Evolutionary conservation across 306 rosid genomes (phyloP).

Genomic region (Mimosa pudica): DNA sequence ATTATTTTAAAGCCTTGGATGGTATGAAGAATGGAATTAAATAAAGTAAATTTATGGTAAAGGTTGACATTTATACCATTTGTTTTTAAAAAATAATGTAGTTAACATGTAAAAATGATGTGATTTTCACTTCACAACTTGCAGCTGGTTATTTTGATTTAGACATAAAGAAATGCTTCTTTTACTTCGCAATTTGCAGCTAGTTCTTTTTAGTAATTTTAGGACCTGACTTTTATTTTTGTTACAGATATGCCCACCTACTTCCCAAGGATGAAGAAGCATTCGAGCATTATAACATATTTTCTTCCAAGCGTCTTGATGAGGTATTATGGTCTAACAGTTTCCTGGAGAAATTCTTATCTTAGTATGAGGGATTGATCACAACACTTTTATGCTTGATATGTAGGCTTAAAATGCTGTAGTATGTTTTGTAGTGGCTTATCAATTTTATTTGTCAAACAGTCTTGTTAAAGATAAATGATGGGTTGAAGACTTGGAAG

Average conservation of each 20-base stretch:
- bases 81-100: background rate
- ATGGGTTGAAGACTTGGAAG: background rate
- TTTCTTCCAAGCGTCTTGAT: slow-evolving; percentile 86
- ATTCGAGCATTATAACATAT: slow-evolving; percentile 76
- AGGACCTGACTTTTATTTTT: slow-evolving; percentile 26
- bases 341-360: slow-evolving; percentile 13
- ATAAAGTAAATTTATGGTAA: background rate
- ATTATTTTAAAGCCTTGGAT: background rate
- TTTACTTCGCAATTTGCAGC: slow-evolving; percentile 18
- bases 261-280: slow-evolving; percentile 92
- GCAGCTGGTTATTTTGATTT: slow-evolving; percentile 15
- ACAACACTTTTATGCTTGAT: background rate
- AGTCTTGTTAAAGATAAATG: background rate
- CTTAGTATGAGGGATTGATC: background rate
- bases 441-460: background rate
- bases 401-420: background rate
- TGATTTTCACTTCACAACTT: slow-evolving; percentile 5
- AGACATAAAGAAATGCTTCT: background rate
- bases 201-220: slow-evolving; percentile 25
- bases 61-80: background rate
- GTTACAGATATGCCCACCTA: slow-evolving; percentile 77
- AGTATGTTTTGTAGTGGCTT: background rate
- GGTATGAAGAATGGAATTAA: background rate
- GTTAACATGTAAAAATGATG: background rate
- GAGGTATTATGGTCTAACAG: slow-evolving; percentile 63